Percentiles rank a stretch among this genome's conserved stretches.
phyloP scores from a whole-genome alignment of 2,329 filamentous ascomycete genomes.

The Curvularia eragrostidis region DNA sequence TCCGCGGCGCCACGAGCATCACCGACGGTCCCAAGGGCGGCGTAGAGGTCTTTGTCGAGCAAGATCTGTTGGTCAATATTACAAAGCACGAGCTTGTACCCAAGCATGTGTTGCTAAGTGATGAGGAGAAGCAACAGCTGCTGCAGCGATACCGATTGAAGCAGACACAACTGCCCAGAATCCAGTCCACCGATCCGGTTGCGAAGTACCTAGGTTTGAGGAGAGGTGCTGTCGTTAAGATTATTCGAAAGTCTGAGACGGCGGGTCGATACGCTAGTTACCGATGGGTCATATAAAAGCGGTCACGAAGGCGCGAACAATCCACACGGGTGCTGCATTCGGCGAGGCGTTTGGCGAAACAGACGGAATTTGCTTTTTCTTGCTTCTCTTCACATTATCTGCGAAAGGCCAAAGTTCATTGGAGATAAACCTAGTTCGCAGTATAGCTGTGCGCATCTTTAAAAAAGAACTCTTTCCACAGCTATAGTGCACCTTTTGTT shows the following conservation, averaged over 20 bases:
- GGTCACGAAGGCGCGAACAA: not conserved
- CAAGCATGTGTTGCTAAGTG: constrained; percentile 86
- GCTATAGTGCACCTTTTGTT: not conserved
- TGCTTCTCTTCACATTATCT: not conserved
- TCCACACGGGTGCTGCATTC: constrained; percentile 26
- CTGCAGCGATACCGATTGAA: constrained; percentile 91
- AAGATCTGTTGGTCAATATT: constrained; percentile 96
- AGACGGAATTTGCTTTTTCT: constrained; percentile 16
- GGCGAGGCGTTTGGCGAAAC: constrained; percentile 41
- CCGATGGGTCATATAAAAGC: constrained; percentile 64
- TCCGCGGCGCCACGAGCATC: constrained; percentile 40
- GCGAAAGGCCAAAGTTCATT: not conserved
- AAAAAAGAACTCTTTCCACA: not conserved
- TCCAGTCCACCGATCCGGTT: constrained; percentile 90
- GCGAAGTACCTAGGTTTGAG: constrained; percentile 89
- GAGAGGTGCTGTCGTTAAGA: constrained; percentile 96
- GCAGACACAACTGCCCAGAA: constrained; percentile 94
- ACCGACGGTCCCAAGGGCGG: constrained; percentile 72
- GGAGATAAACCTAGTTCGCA: not conserved
- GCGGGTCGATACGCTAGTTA: constrained; percentile 97
- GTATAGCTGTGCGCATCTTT: too few species aligned
- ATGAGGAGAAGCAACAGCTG: constrained; percentile 85
- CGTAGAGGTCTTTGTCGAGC: constrained; percentile 95
- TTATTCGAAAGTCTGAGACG: constrained; percentile 93
- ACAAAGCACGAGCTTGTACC: constrained; percentile 97